Evolutionary conservation across 805 yeast genomes (phyloP).

Genomic region (Metschnikowia proteae): DNA sequence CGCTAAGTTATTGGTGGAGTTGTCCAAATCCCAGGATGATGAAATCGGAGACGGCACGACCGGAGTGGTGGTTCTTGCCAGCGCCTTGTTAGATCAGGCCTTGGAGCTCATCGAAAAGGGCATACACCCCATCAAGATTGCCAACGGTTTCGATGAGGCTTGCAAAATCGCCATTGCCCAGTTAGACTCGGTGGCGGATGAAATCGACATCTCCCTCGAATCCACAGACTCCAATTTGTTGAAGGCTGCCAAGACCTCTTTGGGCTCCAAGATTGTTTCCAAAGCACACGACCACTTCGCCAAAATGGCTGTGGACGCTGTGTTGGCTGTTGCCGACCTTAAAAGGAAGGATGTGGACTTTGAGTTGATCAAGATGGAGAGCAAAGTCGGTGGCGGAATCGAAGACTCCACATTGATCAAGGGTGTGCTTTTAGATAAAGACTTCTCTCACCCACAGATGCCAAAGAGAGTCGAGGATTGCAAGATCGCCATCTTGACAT

Average conservation of each 20-base stretch:
- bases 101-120: slow-evolving; percentile 92
- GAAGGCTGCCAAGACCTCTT: slow-evolving; percentile 89
- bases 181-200: slow-evolving; percentile 73
- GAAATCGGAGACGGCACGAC: slow-evolving; percentile 99
- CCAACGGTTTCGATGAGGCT: slow-evolving; percentile 96
- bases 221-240: slow-evolving; percentile 56
- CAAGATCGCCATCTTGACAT: slow-evolving; percentile 89
- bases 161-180: slow-evolving; percentile 83
- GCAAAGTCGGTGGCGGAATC: slow-evolving; percentile 91
- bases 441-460: slow-evolving; percentile 98
- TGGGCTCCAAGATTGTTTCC: slow-evolving; percentile 93
- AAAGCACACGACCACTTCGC: slow-evolving; percentile 93
- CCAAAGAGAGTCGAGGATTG: slow-evolving; percentile 75
- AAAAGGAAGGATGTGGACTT: slow-evolving; percentile 94
- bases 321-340: slow-evolving; percentile 84
- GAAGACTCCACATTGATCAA: slow-evolving; percentile 79
- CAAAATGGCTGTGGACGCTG: slow-evolving; percentile 95
- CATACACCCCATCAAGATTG: slow-evolving; percentile 93
- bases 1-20: slow-evolving; percentile 90
- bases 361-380: slow-evolving; percentile 92
- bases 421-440: slow-evolving; percentile 94
- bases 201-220: slow-evolving; percentile 48
- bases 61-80: slow-evolving; percentile 95
- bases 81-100: slow-evolving; percentile 93
- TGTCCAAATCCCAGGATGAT: slow-evolving; percentile 93